Percentiles rank a stretch among this genome's conserved stretches.
phyloP scores from a whole-genome alignment of 148 eudicot species.

The Rhododendron griersonianum region DNA sequence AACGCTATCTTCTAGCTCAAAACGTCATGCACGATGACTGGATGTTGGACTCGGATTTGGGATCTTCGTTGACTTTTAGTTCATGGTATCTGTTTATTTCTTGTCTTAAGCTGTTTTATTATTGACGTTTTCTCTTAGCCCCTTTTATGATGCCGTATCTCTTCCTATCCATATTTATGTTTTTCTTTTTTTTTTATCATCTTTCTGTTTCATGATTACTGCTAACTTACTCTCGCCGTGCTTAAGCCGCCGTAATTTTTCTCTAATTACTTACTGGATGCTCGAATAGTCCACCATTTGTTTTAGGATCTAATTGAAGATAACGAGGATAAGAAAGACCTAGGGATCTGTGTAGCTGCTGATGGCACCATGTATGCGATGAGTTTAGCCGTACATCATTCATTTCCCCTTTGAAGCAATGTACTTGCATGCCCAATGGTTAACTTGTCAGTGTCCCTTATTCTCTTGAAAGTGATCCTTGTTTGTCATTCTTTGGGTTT shows the following conservation, averaged over 20 bases:
- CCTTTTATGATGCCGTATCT: background rate
- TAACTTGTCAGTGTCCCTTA: too few relatives aligned
- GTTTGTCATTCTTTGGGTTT: too few relatives aligned
- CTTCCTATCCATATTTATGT: background rate
- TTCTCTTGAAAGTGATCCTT: too few relatives aligned
- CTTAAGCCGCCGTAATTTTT: background rate
- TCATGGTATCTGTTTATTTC: background rate
- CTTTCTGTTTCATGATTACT: background rate
- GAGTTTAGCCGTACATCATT: too few relatives aligned
- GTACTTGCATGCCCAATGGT: too few relatives aligned
- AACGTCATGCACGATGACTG: background rate
- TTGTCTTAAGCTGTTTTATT: background rate
- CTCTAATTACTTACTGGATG: background rate
- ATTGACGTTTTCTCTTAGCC: background rate
- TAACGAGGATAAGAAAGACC: background rate
- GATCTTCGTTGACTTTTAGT: background rate
- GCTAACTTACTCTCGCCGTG: background rate
- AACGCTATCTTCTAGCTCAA: background rate
- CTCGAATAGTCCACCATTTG: background rate
- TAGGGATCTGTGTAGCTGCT: background rate
- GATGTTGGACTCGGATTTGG: background rate
- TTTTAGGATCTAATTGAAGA: background rate
- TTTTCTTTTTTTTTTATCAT: background rate
- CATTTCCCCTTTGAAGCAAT: too few relatives aligned
- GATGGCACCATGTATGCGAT: background rate